phyloP scores from a whole-genome alignment of 106 monocot species.

The Allium fistulosum region DNA sequence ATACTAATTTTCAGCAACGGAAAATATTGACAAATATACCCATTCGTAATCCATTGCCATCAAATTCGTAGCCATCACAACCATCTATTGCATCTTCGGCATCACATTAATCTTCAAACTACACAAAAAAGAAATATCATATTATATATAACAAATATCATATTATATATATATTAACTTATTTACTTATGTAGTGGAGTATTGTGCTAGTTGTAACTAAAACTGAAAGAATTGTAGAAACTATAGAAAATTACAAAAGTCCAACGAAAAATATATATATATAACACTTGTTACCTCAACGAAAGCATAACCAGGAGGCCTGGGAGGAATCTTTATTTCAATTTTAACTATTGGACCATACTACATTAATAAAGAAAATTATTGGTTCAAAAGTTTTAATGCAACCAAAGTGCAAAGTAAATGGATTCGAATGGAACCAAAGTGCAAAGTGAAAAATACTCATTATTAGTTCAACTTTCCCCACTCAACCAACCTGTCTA shows the following conservation, averaged over 20 bases:
- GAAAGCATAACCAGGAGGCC: conserved; percentile 95
- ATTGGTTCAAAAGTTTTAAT: not conserved
- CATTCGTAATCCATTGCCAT: conserved; percentile 72
- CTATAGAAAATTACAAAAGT: no score
- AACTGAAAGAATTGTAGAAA: no score
- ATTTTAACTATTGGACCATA: conserved; percentile 80
- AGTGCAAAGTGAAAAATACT: no score
- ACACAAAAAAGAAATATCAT: conserved; percentile 4
- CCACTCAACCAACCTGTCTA: no score
- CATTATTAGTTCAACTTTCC: no score
- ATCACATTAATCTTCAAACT: conserved; percentile 84
- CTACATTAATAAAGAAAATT: conserved; percentile 21
- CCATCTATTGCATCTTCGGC: conserved; percentile 86
- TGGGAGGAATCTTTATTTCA: conserved; percentile 91
- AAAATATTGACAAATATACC: conserved; percentile 16
- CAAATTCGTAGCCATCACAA: conserved; percentile 84
- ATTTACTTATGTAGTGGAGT: no score
- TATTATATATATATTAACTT: no score
- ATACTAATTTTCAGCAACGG: not conserved
- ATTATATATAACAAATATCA: no score
- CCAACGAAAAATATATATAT: no score
- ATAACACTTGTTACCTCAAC: conserved; percentile 51
- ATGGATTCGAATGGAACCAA: no score
- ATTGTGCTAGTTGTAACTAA: no score
- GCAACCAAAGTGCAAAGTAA: not conserved